phyloP scores from a whole-genome alignment of 768 basidiomycete species.

The Boletus barrowsii region DNA sequence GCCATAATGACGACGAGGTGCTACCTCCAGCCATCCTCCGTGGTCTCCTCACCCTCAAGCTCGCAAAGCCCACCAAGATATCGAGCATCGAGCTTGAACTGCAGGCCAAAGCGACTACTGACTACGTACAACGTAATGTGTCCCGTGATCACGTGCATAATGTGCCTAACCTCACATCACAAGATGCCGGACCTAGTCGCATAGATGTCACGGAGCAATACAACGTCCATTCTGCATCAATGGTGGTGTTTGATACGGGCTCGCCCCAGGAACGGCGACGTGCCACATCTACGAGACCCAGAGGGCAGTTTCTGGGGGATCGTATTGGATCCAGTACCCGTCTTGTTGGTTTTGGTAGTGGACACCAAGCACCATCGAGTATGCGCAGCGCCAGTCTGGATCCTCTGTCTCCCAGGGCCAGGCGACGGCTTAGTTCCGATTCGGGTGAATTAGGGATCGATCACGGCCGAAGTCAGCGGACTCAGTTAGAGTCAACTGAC shows the following conservation, averaged over 20 bases:
- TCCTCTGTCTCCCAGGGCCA: constrained; percentile 3
- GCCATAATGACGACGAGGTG: constrained; percentile 26
- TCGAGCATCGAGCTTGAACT: constrained; percentile 82
- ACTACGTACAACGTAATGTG: constrained; percentile 82
- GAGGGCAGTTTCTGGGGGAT: constrained; percentile 11
- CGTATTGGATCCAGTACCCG: neutral
- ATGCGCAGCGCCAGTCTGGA: constrained; percentile 11
- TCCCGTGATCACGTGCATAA: neutral
- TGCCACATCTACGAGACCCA: constrained; percentile 15
- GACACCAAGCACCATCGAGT: neutral
- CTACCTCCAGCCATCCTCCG: constrained; percentile 63
- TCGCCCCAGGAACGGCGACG: constrained; percentile 28
- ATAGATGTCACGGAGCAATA: constrained; percentile 79
- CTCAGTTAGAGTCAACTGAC: constrained; percentile 1
- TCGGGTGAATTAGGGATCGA: constrained; percentile 1
- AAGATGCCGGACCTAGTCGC: constrained; percentile 66
- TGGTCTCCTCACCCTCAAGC: constrained; percentile 59
- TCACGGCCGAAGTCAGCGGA: neutral
- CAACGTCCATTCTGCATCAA: constrained; percentile 64
- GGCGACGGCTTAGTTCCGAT: constrained; percentile 9
- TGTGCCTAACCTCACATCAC: neutral
- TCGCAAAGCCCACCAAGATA: constrained; percentile 79
- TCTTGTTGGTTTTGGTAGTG: neutral
- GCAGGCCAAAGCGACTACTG: constrained; percentile 63
- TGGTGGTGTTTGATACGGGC: constrained; percentile 70